Evolutionary conservation across 2,329 filamentous ascomycete genomes (phyloP), one percentile per base, ranked within the genome.

Genomic region (Scytalidium sp.): DNA sequence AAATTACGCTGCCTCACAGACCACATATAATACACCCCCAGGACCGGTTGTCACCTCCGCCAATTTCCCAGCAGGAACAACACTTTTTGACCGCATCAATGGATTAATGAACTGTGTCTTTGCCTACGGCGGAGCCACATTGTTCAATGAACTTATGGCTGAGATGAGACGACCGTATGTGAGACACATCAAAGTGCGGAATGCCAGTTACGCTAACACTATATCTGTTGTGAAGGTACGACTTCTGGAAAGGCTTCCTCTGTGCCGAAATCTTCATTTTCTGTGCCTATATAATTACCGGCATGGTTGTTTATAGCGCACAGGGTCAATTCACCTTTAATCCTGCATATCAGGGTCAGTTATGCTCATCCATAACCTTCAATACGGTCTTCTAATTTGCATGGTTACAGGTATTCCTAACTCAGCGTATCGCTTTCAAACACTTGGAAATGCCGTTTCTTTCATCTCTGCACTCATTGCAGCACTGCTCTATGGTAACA

Each of bases 141-240:
- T 50, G 7, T 36, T 36, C 17, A 9, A 9, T n/a, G 76, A 80
- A 47, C 75, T 83, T 50, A 70, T 83, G 67, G 72, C 78, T 15
- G 71, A 74, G 62, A 73, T 73, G 70, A 67, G 65, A 23, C 66
- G 67, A 20, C 70, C 70, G 8, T 36, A 27, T 13, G 25, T 27
- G 25, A 27, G 13, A 27, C 25, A 7, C 7, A 27, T 13, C 25
- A 13, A 27, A 27, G 13, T 27, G 7, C 13, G 25, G 7, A 7
- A 3, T 60, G 60, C 50, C 70, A 73, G 50, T 73, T 73, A 43
- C 59, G 67, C 55, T 72, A 70, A 55, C 67, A 65, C n/a, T n/a
- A 7, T 66, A 71, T 56, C 65, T 68, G 50, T 13, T 27, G 25
- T 27, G 69, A 9, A 65, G 73, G 59, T 51, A 60, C 19, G 70